phyloP scores from a whole-genome alignment of 805 yeast species.

The Tetrapisispora pingtungensis region DNA sequence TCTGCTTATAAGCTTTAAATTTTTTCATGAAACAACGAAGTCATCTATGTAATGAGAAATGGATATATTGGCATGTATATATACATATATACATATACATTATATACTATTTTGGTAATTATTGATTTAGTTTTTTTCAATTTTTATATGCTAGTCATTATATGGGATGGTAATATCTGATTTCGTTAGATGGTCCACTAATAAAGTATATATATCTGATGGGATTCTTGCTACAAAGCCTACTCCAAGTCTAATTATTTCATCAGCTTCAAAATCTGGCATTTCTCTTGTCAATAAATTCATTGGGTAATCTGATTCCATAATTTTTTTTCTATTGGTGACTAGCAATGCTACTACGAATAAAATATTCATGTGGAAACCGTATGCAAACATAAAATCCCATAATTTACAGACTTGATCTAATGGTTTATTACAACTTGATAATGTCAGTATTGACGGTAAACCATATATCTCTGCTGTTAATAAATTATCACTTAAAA shows the following conservation, averaged over 20 bases:
- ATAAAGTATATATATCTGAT: conserved; percentile 39
- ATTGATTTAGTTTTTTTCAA: too few species aligned
- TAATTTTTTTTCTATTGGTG: conserved; percentile 51
- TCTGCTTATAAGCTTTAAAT: too few species aligned
- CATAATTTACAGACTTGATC: conserved; percentile 65
- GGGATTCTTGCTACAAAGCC: conserved; percentile 75
- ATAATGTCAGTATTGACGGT: conserved; percentile 69
- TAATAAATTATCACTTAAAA: conserved; percentile 34
- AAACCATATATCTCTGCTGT: conserved; percentile 84
- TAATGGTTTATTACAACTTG: conserved; percentile 84
- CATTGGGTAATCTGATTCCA: conserved; percentile 58
- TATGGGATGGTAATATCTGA: conserved; percentile 6
- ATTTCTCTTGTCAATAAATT: conserved; percentile 52
- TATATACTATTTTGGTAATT: not conserved
- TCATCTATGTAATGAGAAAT: too few species aligned
- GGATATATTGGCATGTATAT: too few species aligned
- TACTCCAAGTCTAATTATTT: conserved; percentile 65
- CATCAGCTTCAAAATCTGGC: conserved; percentile 61
- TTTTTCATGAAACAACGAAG: too few species aligned
- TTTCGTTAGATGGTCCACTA: conserved; percentile 26
- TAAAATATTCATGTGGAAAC: conserved; percentile 76
- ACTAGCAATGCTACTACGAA: conserved; percentile 73
- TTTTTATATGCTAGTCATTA: conserved; percentile 1
- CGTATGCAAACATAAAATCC: conserved; percentile 89
- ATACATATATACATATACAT: too few species aligned